Base-by-base conservation (phyloP, 345 rosid genomes). In the Linum usitatissimum region DNA sequence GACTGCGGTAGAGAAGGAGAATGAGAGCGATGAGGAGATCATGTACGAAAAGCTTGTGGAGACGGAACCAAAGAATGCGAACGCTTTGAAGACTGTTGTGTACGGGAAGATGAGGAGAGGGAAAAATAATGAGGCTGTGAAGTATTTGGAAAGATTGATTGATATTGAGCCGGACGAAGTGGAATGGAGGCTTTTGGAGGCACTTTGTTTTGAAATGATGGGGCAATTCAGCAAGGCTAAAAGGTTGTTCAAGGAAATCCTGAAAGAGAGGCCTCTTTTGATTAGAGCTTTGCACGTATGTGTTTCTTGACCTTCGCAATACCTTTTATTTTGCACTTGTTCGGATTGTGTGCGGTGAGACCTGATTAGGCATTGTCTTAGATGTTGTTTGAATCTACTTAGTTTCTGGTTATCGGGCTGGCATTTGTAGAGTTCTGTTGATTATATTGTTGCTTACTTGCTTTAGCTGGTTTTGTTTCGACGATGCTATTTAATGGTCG, bases 281-380 rank as follows among this genome's bases (percentile, higher is more conserved):
- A 80, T 84, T 58, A 79, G 86, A 80, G 98, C 95, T 71, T 78
- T 92, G 77, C 98, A 92, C 66, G 98, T 92, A 84, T n/a, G n/a
- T 71, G 85, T 3, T 69, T 67, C 64, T 68, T 62, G 30, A 55
- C 60, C 36, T 30, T 31, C 7, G 5, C 30, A 55, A 18, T 18
- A 10, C 40, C 58, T 40, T 68, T 56, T n/a, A n/a, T 14, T 7
- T 51, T 40, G 51, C n/a, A 3, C 30, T 4, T 56, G 23, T 30
- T 18, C 61, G 12, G 49, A 42, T 42, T 42, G 49, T 3, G 49
- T 42, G 49, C n/a, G n/a, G n/a, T n/a, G n/a, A n/a, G n/a, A n/a
- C n/a, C n/a, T n/a, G n/a, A n/a, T n/a, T n/a, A n/a, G n/a, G n/a
- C n/a, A n/a, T n/a, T n/a, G n/a, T n/a, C n/a, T n/a, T n/a, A n/a